Evolutionary conservation across 2,329 filamentous ascomycete genomes (phyloP).

Genomic region (Sarocladiaceae sp.): DNA sequence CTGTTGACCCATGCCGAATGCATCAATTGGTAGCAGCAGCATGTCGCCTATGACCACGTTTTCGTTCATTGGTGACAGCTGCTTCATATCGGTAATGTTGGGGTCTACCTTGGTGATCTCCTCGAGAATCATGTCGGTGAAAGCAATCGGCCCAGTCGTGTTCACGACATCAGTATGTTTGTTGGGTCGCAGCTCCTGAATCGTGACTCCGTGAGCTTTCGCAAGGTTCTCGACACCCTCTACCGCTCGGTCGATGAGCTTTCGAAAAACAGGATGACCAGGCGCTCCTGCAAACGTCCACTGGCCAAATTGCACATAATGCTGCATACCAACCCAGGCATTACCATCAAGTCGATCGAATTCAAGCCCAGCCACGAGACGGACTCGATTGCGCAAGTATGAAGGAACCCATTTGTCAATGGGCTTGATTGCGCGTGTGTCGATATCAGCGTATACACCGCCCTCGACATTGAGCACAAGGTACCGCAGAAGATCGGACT

Average conservation of each 20-base stretch:
- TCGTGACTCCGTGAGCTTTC: background rate
- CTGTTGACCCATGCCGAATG: conserved; percentile 21
- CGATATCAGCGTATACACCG: conserved; percentile 23
- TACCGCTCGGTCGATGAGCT: conserved; percentile 19
- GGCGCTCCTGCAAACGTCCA: conserved; percentile 27
- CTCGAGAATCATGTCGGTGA: conserved; percentile 24
- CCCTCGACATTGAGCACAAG: conserved; percentile 22
- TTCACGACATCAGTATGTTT: conserved; percentile 23
- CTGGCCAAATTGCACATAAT: conserved; percentile 26
- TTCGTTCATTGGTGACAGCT: conserved; percentile 12
- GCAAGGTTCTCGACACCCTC: conserved; percentile 15
- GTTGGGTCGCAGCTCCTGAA: conserved; percentile 14
- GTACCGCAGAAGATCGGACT: conserved; percentile 23
- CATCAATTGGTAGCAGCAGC: conserved; percentile 19
- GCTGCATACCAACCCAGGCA: conserved; percentile 19
- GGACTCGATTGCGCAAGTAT: conserved; percentile 14
- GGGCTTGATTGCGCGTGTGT: conserved; percentile 49
- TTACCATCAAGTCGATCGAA: conserved; percentile 20
- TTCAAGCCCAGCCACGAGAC: conserved; percentile 23
- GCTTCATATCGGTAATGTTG: conserved; percentile 10
- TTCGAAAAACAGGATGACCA: conserved; percentile 22
- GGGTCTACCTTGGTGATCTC: conserved; percentile 19
- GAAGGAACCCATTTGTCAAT: conserved; percentile 28
- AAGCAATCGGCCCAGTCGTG: conserved; percentile 25
- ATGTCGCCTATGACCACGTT: conserved; percentile 14